Conservation (phyloP, 2,329 filamentous ascomycete species). For the Xylaria sp. region DNA sequence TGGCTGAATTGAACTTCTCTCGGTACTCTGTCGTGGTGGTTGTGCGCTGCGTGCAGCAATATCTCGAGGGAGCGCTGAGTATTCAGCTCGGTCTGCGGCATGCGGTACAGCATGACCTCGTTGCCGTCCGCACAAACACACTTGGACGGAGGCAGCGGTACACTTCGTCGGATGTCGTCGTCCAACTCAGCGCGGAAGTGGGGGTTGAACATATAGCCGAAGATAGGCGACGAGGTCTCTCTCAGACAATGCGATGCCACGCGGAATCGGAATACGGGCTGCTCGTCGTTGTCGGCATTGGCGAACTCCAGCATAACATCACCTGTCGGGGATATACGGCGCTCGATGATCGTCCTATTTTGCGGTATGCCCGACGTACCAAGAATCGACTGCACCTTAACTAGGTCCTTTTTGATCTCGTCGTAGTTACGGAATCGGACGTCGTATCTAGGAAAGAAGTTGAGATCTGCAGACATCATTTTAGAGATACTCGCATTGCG, state of each 20-base stretch:
- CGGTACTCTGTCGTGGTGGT: conserved; percentile 53
- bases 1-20: conserved; percentile 53
- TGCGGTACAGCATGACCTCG: conserved; percentile 55
- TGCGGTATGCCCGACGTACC: conserved; percentile 50
- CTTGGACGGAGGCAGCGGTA: conserved; percentile 42
- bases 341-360: conserved; percentile 49
- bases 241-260: conserved; percentile 58
- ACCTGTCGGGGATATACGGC: conserved; percentile 51
- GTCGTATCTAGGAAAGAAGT: conserved; percentile 53
- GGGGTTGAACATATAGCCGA: conserved; percentile 53
- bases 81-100: conserved; percentile 58
- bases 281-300: conserved; percentile 45
- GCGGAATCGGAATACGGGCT: conserved; percentile 54
- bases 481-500: conserved; percentile 51
- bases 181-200: conserved; percentile 40
- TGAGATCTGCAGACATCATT: conserved; percentile 50
- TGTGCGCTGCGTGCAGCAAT: conserved; percentile 57
- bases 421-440: conserved; percentile 56
- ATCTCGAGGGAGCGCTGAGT: conserved; percentile 49
- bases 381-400: conserved; percentile 48
- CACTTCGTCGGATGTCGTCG: conserved; percentile 37
- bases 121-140: conserved; percentile 47
- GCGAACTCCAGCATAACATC: conserved; percentile 60
- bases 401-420: conserved; percentile 49
- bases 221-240: conserved; percentile 57